These are phyloP conservation scores for Talaromyces proteolyticus DNA, from an alignment of 495 filamentous ascomycete species.

Conservation along the genomic window DNA sequence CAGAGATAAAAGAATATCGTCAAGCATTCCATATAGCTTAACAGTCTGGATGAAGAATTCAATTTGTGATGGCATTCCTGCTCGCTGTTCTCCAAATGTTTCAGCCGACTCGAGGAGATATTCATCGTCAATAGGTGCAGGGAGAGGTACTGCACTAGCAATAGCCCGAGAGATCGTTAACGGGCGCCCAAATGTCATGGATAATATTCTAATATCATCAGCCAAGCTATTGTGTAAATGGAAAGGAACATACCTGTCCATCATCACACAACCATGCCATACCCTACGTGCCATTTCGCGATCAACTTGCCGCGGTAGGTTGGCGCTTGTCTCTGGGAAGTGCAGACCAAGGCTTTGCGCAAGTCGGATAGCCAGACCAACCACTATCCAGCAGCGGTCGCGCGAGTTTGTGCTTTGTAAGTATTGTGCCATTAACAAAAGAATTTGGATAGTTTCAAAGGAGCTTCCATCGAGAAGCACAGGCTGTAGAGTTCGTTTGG, in stretches of 20 bases:
- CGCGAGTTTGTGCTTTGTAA: slow-evolving; percentile 29
- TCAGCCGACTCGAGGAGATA: no score
- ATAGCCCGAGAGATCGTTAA: slow-evolving; percentile 13
- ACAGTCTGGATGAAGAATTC: slow-evolving; percentile 18
- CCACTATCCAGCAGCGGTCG: slow-evolving; percentile 33
- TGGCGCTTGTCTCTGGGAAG: slow-evolving; percentile 6
- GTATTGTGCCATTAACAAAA: slow-evolving; percentile 31
- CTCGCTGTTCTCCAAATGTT: background rate
- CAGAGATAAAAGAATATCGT: slow-evolving; percentile 10
- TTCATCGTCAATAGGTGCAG: background rate
- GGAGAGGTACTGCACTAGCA: background rate
- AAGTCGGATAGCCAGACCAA: slow-evolving; percentile 28
- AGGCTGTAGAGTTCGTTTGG: slow-evolving; percentile 21
- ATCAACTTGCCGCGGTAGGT: slow-evolving; percentile 16
- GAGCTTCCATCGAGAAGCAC: slow-evolving; percentile 23
- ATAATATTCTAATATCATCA: slow-evolving; percentile 14
- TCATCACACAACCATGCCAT: slow-evolving; percentile 35
- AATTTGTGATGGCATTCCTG: slow-evolving; percentile 7
- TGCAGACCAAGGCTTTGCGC: slow-evolving; percentile 33
- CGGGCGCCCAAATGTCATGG: slow-evolving; percentile 29
- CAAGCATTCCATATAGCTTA: slow-evolving; percentile 17
- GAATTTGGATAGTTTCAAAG: slow-evolving; percentile 26
- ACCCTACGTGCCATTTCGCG: slow-evolving; percentile 27
- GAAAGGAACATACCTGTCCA: slow-evolving; percentile 24
- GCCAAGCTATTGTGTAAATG: background rate